Evolutionary conservation across 768 basidiomycete species (phyloP), one percentile per base, ranked within the genome.

Genomic region (Pulveroboletus sp.): DNA sequence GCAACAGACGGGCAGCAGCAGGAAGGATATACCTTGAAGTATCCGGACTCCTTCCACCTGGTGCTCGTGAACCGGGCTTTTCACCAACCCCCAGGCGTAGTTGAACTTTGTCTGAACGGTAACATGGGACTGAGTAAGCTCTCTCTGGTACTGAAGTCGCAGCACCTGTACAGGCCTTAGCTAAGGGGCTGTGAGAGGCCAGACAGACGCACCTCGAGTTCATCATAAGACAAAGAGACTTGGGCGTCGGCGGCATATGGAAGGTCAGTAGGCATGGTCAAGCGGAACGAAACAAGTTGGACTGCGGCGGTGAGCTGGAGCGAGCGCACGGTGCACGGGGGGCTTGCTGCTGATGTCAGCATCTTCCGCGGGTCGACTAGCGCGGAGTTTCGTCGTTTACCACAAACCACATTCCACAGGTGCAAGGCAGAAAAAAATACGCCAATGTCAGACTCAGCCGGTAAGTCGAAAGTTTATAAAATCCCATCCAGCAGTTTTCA

Each of bases 81-180:
- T 98, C 46, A 98, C 90, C 30, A 95, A 76, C 3, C 95, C 95
- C 95, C 95, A 96, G 36, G 91, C 82, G 69, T 87, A 94, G 73
- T 98, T 98, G 76, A 99, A 99, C 67, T 92, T 94, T 36, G 93
- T 95, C 72, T 99, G 96, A 7, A 86, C 80, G 9, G 91, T 92
- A 51, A 96, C 79, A 68, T 95, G 93, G 43, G 82, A 78, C 56
- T 92, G 85, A 0, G 79, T 74, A 17, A 82, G 73, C 67, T 99
- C 95, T 68, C 85, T 92, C 76, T 91, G 81, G 71, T 95, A 94
- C 64, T 98, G 94, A 50, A 78, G 61, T 51, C 85, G 75, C 38
- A 97, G 74, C 5, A 97, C 93, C 93, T 95, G 59, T 8, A 32
- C 17, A 17, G 12, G 35, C 18, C 4, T 52, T 10, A 39, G 32